phyloP scores from a whole-genome alignment of 352 stramenopile genomes.

The Phytopythium mirpurense region DNA sequence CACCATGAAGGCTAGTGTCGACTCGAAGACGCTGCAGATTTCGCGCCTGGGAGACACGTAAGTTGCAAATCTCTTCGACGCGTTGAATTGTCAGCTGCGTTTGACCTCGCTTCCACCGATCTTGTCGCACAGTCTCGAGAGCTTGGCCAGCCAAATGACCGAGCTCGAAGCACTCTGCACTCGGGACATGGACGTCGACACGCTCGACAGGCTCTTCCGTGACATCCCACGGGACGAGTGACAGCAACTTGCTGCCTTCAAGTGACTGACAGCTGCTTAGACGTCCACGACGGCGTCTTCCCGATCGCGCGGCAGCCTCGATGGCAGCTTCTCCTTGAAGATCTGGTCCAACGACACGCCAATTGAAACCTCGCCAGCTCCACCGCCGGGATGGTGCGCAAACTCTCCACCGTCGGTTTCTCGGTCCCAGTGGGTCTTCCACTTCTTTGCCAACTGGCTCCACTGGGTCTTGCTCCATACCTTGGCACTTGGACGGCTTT shows the following conservation, averaged over 20 bases:
- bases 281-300: slow-evolving; percentile 75
- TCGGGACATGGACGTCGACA: slow-evolving; percentile 25
- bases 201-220: slow-evolving; percentile 41
- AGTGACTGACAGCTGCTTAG: slow-evolving; percentile 15
- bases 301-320: slow-evolving; percentile 50
- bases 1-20: neutral
- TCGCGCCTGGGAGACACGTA: neutral
- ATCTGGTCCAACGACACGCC: slow-evolving; percentile 54
- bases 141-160: slow-evolving; percentile 16
- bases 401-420: slow-evolving; percentile 22
- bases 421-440: slow-evolving; percentile 41
- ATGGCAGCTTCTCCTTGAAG: slow-evolving; percentile 74
- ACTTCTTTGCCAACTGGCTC: slow-evolving; percentile 29
- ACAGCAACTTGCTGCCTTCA: neutral
- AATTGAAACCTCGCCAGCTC: slow-evolving; percentile 1
- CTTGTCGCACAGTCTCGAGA: neutral
- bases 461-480: slow-evolving; percentile 53
- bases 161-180: slow-evolving; percentile 34
- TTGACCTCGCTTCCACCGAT: neutral
- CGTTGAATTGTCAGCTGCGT: neutral
- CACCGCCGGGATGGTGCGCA: neutral
- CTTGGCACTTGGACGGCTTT: slow-evolving; percentile 7
- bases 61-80: neutral
- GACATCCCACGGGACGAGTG: slow-evolving; percentile 23
- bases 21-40: neutral